Conservation (phyloP, 495 filamentous ascomycete genomes). For the Penicillium lagena region DNA sequence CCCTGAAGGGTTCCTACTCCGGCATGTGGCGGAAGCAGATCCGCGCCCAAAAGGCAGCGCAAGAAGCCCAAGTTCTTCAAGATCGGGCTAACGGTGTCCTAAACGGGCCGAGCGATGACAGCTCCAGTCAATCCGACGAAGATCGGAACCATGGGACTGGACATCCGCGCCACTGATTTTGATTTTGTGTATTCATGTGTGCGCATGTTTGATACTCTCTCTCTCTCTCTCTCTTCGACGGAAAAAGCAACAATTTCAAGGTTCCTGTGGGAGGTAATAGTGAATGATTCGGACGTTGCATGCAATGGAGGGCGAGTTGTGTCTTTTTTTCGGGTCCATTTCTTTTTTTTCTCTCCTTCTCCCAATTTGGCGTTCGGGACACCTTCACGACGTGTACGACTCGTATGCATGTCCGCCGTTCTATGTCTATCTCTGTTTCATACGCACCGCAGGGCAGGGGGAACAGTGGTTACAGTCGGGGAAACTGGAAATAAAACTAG, state of each 20-base stretch:
- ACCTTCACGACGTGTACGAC: constrained; percentile 18
- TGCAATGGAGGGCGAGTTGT: constrained; percentile 2
- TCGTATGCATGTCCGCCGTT: constrained; percentile 3
- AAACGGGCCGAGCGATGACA: constrained; percentile 42
- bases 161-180: constrained; percentile 19
- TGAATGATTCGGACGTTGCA: constrained; percentile 1
- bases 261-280: constrained; percentile 8
- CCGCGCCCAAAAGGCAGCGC: constrained; percentile 74
- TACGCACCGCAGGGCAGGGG: constrained; percentile 12
- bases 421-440: constrained; percentile 16
- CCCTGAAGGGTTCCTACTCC: constrained; percentile 70
- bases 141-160: constrained; percentile 30
- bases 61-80: constrained; percentile 58
- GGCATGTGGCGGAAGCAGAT: constrained; percentile 97
- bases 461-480: constrained; percentile 8
- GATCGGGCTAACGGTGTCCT: constrained; percentile 40
- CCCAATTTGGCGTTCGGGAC: constrained; percentile 16
- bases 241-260: constrained; percentile 6
- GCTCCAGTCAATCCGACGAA: constrained; percentile 48
- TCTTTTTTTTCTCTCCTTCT: constrained; percentile 2
- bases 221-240: constrained; percentile 2
- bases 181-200: constrained; percentile 19
- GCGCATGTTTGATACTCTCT: constrained; percentile 14
- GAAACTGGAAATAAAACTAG: constrained; percentile 22
- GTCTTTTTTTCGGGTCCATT: constrained; percentile 7